Evolutionary conservation across 192 early-diverging fungal species (phyloP), one percentile per base, ranked within the genome.

Genomic region (Umbelopsis sp.): DNA sequence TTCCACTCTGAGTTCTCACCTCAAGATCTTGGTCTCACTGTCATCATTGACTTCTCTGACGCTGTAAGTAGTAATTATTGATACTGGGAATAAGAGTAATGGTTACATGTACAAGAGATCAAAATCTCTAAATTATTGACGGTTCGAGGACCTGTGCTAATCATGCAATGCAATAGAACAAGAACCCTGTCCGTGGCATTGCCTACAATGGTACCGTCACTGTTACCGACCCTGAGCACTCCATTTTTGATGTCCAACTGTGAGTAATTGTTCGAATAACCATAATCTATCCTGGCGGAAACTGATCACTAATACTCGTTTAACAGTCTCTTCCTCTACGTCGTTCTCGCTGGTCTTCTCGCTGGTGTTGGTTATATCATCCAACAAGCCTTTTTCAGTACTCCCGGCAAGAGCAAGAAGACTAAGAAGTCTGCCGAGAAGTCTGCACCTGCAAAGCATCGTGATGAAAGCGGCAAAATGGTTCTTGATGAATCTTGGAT

Each of bases 161-260:
- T 12, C 4, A 15, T 15, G 22, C 21, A 21, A 23, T 55, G 22
- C 25, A 61, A 61, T 35, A 61, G 55, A 61, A 61, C 33, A 61
- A 61, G 55, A n/a, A 25, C 33, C 55, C 55, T 61, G 53, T 64
- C 47, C 77, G 77, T 64, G 76, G 75, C 20, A 70, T 86, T 73
- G 86, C 71, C n/a, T 86, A 79, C 71, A 78, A 78, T 45, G 79
- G 77, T 48, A 75, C 76, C 21, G 76, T 87, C 12, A 76, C 74
- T 44, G 64, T 87, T 22, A 66, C 68, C 68, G 84, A 86, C 11
- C 83, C 79, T 41, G 80, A 82, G 23, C 41, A 61, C 46, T 84
- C 86, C n/a, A 73, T 84, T 49, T 82, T 87, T 71, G 86, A 87
- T 75, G 48, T 84, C 47, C 84, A 87, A 75, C 77, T 85, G 86